A percentile compares a stretch with the other conserved stretches of the same genome.
Evolutionary conservation across 495 filamentous ascomycete species (phyloP).

Genomic region (Penicillium odoratum): DNA sequence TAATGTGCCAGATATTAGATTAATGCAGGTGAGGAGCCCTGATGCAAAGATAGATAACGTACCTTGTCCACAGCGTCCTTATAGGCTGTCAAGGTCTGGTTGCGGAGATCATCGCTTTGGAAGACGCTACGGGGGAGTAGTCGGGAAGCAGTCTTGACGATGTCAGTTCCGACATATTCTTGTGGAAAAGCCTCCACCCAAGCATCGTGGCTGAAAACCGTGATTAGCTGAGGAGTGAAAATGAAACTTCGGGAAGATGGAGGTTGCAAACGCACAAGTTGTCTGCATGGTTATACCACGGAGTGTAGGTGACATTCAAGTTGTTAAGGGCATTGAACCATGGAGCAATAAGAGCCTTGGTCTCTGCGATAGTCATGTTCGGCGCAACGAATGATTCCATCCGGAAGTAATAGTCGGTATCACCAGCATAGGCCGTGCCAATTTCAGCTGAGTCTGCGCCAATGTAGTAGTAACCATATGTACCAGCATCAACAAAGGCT

Average conservation of each 20-base stretch:
- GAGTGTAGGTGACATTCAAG: conserved; percentile 11
- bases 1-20: too few species aligned
- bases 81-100: conserved; percentile 14
- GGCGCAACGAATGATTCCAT: conserved; percentile 15
- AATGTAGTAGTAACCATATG: conserved; percentile 17
- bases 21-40: too few species aligned
- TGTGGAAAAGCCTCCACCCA: conserved; percentile 10
- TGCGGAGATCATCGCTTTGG: conserved; percentile 13
- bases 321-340: conserved; percentile 14
- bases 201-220: conserved; percentile 8
- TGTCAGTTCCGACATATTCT: conserved; percentile 16
- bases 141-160: conserved; percentile 16
- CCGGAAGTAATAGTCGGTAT: conserved; percentile 16
- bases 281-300: conserved; percentile 15
- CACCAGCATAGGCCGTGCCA: conserved; percentile 13
- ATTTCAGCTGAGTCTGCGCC: conserved; percentile 7
- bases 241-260: not conserved
- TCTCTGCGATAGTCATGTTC: conserved; percentile 13
- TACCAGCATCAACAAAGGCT: conserved; percentile 16
- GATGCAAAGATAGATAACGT: not conserved
- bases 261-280: conserved; percentile 10
- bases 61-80: conserved; percentile 13
- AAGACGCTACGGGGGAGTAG: conserved; percentile 15
- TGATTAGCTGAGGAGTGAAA: not conserved
- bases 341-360: conserved; percentile 10